These are phyloP conservation scores for Brassica carinata DNA, from an alignment of 345 rosid genomes.

Conservation along the genomic window DNA sequence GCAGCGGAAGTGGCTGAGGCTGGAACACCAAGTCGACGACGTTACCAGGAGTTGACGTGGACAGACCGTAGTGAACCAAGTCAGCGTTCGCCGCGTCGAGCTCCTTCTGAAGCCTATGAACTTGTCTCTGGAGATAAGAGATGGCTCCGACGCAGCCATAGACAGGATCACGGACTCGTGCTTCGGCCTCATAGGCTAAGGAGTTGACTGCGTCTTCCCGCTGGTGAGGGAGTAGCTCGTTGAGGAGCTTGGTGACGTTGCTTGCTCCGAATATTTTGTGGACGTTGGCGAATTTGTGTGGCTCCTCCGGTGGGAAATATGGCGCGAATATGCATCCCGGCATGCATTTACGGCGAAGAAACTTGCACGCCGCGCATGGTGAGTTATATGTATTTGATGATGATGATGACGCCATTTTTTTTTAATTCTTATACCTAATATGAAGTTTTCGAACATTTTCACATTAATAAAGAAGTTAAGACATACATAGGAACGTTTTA, in stretches of 20 bases:
- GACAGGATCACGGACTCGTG: slow-evolving; percentile 87
- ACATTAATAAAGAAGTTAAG: slow-evolving; percentile 5
- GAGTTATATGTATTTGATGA: slow-evolving; percentile 85
- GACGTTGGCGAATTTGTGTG: slow-evolving; percentile 88
- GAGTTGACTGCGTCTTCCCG: slow-evolving; percentile 95
- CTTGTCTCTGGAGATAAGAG: slow-evolving; percentile 89
- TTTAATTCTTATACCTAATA: slow-evolving; percentile 13
- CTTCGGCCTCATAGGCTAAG: slow-evolving; percentile 94
- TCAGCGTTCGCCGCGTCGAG: slow-evolving; percentile 86
- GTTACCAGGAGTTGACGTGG: slow-evolving; percentile 42
- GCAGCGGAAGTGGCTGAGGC: slow-evolving; percentile 35
- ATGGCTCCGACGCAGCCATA: slow-evolving; percentile 91
- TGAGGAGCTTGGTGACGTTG: slow-evolving; percentile 88
- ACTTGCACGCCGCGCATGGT: slow-evolving; percentile 98
- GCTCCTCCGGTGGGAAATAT: slow-evolving; percentile 94
- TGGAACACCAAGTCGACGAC: slow-evolving; percentile 36
- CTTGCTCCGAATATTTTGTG: slow-evolving; percentile 98
- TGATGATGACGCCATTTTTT: slow-evolving; percentile 50
- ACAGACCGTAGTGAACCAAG: slow-evolving; percentile 63
- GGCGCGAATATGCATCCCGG: slow-evolving; percentile 96
- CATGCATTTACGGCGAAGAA: slow-evolving; percentile 87
- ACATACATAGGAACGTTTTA: neutral
- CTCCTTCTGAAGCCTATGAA: slow-evolving; percentile 89
- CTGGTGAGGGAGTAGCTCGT: slow-evolving; percentile 86
- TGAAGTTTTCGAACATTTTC: slow-evolving; percentile 2